Evolutionary conservation across 2,329 filamentous ascomycete genomes (phyloP).

Genomic region (Fusarium pseudograminearum): DNA sequence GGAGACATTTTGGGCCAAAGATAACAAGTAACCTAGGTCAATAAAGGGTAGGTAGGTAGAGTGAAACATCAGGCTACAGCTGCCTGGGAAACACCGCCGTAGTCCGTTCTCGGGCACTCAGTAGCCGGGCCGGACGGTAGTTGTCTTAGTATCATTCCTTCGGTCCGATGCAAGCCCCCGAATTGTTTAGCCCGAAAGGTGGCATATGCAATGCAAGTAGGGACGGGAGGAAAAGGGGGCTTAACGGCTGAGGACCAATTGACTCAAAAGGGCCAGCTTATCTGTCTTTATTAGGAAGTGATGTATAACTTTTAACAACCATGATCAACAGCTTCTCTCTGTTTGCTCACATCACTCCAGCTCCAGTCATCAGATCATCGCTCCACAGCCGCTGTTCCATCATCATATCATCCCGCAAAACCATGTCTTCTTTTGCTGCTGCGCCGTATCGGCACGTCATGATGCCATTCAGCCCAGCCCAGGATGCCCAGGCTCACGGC

Average conservation of each 20-base stretch:
- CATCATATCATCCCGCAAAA: slow-evolving; percentile 1
- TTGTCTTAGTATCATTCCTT: neutral
- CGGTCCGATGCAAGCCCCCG: slow-evolving; percentile 1
- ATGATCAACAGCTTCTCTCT: neutral
- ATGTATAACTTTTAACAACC: neutral
- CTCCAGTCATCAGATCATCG: neutral
- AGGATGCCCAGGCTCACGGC: neutral
- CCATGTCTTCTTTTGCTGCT: neutral
- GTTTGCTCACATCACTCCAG: neutral
- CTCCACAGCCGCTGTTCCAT: neutral
- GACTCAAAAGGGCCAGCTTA: neutral
- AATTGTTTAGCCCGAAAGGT: neutral
- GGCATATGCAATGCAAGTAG: slow-evolving; percentile 1
- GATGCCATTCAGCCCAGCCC: neutral
- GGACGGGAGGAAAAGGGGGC: neutral
- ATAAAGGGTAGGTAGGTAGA: neutral
- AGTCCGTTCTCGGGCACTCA: neutral
- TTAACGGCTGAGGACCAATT: neutral
- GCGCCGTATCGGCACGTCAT: neutral
- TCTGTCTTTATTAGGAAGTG: neutral
- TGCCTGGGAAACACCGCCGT: neutral
- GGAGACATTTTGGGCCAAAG: too few species aligned
- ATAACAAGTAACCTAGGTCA: neutral
- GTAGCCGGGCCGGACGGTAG: neutral
- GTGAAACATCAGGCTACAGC: neutral